phyloP scores from a whole-genome alignment of 768 basidiomycete species.

The Lyophyllum semitale region DNA sequence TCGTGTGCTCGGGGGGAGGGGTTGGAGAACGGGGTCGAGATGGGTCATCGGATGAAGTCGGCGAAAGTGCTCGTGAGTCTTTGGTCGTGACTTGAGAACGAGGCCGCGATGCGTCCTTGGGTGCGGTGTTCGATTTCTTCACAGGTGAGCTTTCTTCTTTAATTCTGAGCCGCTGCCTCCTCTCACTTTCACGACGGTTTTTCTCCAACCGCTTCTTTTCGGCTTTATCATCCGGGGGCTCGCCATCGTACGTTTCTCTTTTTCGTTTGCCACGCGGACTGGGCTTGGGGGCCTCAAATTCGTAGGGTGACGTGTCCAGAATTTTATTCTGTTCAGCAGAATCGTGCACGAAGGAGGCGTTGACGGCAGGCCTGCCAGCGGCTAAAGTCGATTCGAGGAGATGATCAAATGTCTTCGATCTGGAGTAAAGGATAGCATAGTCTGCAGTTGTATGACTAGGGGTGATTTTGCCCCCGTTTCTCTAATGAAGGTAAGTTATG shows the following conservation, averaged over 20 bases:
- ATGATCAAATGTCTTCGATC: constrained; percentile 52
- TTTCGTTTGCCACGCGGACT: constrained; percentile 19
- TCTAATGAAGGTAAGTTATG: constrained; percentile 38
- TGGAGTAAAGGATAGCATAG: constrained; percentile 57
- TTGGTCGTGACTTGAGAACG: background rate
- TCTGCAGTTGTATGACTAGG: constrained; percentile 57
- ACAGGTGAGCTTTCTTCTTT: background rate
- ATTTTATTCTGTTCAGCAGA: constrained; percentile 46
- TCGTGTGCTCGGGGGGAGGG: constrained; percentile 42
- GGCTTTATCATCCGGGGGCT: constrained; percentile 1
- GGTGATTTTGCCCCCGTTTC: constrained; percentile 64
- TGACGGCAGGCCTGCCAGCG: constrained; percentile 49
- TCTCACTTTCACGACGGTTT: constrained; percentile 11
- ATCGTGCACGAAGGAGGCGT: constrained; percentile 52
- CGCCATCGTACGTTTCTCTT: constrained; percentile 16
- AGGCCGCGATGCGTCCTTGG: background rate
- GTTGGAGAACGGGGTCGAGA: constrained; percentile 39
- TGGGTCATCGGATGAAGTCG: background rate
- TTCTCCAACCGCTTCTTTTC: constrained; percentile 15
- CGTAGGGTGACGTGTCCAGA: constrained; percentile 46
- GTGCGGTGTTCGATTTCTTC: background rate
- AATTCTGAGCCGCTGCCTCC: constrained; percentile 15
- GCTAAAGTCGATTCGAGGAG: constrained; percentile 36
- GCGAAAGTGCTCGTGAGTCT: background rate
- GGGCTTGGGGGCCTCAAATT: constrained; percentile 31